These are phyloP conservation scores for Talaromyces sp. DNA, from an alignment of 2,329 filamentous ascomycete genomes.

Conservation along the genomic window DNA sequence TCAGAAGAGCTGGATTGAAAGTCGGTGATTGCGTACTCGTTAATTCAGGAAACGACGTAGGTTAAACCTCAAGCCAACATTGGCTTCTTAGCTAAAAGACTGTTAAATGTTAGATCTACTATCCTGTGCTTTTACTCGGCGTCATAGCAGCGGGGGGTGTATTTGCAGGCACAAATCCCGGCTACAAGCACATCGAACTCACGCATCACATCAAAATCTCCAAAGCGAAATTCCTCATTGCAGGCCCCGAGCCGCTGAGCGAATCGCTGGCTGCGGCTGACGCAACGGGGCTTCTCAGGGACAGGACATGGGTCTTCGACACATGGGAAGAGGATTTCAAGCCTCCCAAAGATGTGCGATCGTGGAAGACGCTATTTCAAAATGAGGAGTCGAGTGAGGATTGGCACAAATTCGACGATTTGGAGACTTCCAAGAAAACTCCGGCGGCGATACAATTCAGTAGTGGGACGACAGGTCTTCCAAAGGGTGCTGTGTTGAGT, in stretches of 20 bases:
- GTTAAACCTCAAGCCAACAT: not conserved
- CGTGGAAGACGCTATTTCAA: not conserved
- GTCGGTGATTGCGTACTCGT: not conserved
- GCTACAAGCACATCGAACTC: constrained; percentile 47
- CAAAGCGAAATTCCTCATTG: constrained; percentile 45
- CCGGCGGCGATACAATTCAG: not conserved
- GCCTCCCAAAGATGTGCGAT: not conserved
- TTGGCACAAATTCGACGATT: not conserved
- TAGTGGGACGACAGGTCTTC: not conserved
- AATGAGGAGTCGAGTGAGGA: not conserved
- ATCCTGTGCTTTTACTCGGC: constrained; percentile 48
- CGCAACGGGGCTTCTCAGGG: not conserved
- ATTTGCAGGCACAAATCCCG: constrained; percentile 50
- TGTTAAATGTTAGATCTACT: constrained; percentile 41
- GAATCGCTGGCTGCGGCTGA: constrained; percentile 37
- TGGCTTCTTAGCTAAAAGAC: not conserved
- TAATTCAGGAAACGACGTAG: not conserved
- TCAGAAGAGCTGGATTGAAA: not conserved
- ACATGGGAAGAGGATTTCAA: not conserved
- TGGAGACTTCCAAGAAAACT: not conserved
- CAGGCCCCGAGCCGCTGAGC: constrained; percentile 44
- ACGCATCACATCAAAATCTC: constrained; percentile 48
- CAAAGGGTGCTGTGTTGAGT: not conserved
- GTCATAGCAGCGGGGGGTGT: constrained; percentile 48
- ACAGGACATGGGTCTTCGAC: not conserved